Percentiles rank a stretch among this genome's conserved stretches.
These are phyloP conservation scores for Phlegmacium glaucopus DNA, from an alignment of 768 basidiomycete genomes.

Conservation along the genomic window DNA sequence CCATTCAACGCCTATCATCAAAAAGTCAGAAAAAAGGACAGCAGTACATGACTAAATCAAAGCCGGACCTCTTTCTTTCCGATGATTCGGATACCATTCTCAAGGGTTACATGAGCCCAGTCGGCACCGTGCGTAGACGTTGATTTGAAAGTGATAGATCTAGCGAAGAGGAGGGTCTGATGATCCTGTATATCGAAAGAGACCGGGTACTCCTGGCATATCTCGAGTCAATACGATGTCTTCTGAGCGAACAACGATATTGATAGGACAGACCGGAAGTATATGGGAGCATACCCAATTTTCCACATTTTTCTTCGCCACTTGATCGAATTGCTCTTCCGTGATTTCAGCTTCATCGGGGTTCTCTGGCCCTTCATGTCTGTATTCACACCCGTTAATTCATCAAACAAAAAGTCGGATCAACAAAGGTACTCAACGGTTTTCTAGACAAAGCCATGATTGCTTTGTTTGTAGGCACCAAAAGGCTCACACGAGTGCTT, in stretches of 20 bases:
- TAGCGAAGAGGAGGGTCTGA: constrained; percentile 56
- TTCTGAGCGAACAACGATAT: not conserved
- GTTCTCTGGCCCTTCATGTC: constrained; percentile 54
- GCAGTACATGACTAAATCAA: not conserved
- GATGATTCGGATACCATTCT: constrained; percentile 52
- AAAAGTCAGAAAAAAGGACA: not conserved
- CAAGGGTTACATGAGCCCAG: constrained; percentile 59
- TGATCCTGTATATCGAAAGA: constrained; percentile 42
- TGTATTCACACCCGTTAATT: constrained; percentile 20
- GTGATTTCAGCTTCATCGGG: constrained; percentile 53
- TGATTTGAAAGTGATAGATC: constrained; percentile 51
- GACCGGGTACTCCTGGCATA: constrained; percentile 43
- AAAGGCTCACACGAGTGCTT: constrained; percentile 47
- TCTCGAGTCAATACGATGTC: not conserved
- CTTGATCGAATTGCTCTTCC: constrained; percentile 61
- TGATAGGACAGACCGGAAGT: constrained; percentile 56
- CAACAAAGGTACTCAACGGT: constrained; percentile 49
- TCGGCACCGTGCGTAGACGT: constrained; percentile 36
- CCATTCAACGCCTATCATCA: constrained; percentile 48
- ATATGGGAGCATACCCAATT: constrained; percentile 83
- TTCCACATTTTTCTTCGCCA: constrained; percentile 64
- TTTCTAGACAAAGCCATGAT: constrained; percentile 78
- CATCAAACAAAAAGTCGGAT: not conserved
- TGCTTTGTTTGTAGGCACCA: constrained; percentile 87
- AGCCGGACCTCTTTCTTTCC: constrained; percentile 56